These are phyloP conservation scores for Flaveria floridana DNA, from an alignment of 140 eudicot genomes.

Conservation along the genomic window DNA sequence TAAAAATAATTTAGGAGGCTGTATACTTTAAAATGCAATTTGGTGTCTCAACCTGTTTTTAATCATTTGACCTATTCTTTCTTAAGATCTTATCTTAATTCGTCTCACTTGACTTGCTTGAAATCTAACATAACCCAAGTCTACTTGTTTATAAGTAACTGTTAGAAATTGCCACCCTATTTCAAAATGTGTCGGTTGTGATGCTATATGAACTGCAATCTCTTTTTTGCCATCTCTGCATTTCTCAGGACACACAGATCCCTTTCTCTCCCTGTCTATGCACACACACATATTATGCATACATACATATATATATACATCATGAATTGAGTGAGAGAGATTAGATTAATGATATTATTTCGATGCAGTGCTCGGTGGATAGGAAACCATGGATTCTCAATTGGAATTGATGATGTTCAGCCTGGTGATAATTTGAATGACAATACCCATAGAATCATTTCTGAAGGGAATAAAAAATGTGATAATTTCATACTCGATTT, in stretches of 20 bases:
- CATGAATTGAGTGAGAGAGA: background rate
- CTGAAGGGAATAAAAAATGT: constrained; percentile 51
- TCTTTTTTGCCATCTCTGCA: background rate
- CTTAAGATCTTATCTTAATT: background rate
- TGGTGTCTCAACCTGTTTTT: background rate
- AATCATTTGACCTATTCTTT: background rate
- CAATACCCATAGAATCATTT: constrained; percentile 41
- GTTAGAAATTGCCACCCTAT: background rate
- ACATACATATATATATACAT: background rate
- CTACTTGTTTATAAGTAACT: background rate
- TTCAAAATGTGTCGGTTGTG: background rate
- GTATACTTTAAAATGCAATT: background rate
- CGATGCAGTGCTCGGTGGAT: constrained; percentile 94
- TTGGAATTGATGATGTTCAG: constrained; percentile 94
- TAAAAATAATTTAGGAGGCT: background rate
- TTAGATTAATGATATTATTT: constrained; percentile 11
- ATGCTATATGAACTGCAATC: background rate
- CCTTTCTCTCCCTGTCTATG: background rate
- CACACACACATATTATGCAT: background rate
- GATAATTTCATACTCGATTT: constrained; percentile 49
- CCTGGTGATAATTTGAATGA: constrained; percentile 61
- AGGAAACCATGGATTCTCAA: constrained; percentile 97
- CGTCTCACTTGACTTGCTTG: background rate
- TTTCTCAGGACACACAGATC: background rate
- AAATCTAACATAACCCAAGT: background rate